Evolutionary conservation across 2,329 filamentous ascomycete genomes (phyloP).

Genomic region (Emergomyces orientalis): DNA sequence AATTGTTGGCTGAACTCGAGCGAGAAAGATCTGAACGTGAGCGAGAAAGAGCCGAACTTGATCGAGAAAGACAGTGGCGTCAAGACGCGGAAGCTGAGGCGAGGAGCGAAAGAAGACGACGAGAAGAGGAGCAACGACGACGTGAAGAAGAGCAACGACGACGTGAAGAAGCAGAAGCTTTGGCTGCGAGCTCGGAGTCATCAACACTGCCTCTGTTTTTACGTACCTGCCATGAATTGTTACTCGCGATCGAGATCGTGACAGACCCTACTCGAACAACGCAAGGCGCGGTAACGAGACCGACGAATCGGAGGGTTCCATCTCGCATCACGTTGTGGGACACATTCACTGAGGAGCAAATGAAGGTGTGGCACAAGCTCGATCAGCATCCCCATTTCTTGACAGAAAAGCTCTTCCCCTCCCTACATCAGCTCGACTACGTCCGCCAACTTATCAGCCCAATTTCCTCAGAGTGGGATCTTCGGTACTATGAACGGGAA

Average conservation of each 20-base stretch:
- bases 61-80: conserved; percentile 21
- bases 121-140: neutral
- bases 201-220: conserved; percentile 11
- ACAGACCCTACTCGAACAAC: too few species aligned
- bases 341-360: too few species aligned
- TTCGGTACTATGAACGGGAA: conserved; percentile 28
- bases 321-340: too few species aligned
- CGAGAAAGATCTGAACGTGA: conserved; percentile 5
- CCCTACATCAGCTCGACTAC: conserved; percentile 11
- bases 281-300: too few species aligned
- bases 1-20: conserved; percentile 3
- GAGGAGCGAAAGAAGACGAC: too few species aligned
- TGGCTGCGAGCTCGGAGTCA: neutral
- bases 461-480: conserved; percentile 29
- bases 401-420: conserved; percentile 9
- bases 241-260: too few species aligned
- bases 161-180: neutral
- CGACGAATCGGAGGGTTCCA: too few species aligned
- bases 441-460: conserved; percentile 17
- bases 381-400: conserved; percentile 9
- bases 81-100: conserved; percentile 5
- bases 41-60: conserved; percentile 16
- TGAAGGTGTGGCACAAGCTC: too few species aligned
- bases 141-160: neutral
- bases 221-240: conserved; percentile 12